Conservation (phyloP, 805 yeast species). For the Candida koratica region DNA sequence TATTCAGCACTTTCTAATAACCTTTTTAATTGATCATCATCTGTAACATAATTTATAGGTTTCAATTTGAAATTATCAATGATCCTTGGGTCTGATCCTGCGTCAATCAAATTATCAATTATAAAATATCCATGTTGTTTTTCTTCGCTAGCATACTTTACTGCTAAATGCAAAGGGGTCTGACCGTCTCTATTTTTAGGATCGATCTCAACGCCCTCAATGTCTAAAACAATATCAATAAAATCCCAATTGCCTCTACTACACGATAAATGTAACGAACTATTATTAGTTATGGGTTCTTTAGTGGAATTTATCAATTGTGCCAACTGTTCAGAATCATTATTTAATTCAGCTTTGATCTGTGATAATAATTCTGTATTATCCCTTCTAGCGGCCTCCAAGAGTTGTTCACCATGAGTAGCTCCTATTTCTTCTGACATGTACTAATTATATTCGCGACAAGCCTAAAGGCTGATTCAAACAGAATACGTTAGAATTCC, state of each 20-base stretch:
- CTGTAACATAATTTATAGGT: slow-evolving; percentile 67
- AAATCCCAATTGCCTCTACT: slow-evolving; percentile 82
- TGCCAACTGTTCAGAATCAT: slow-evolving; percentile 38
- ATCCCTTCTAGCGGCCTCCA: slow-evolving; percentile 86
- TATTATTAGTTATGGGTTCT: slow-evolving; percentile 72
- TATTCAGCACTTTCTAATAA: slow-evolving; percentile 80
- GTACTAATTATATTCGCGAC: not conserved
- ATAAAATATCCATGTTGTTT: slow-evolving; percentile 81
- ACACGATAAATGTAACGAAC: slow-evolving; percentile 80
- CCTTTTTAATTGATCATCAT: slow-evolving; percentile 54
- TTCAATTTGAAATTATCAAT: slow-evolving; percentile 51
- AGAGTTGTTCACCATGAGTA: slow-evolving; percentile 62
- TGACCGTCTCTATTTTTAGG: slow-evolving; percentile 75
- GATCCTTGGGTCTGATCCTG: slow-evolving; percentile 76
- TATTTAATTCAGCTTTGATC: slow-evolving; percentile 44
- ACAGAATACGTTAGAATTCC: no score
- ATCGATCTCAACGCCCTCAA: slow-evolving; percentile 88
- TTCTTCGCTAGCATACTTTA: slow-evolving; percentile 68
- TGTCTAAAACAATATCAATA: slow-evolving; percentile 75
- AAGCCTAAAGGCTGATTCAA: no score
- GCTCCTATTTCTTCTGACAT: slow-evolving; percentile 46
- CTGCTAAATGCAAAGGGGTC: slow-evolving; percentile 88
- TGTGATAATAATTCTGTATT: slow-evolving; percentile 69
- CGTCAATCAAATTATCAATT: slow-evolving; percentile 79
- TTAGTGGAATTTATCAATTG: slow-evolving; percentile 58